These are phyloP conservation scores for Phialemonium atrogriseum DNA, from an alignment of 2,329 filamentous ascomycete genomes.

Conservation along the genomic window DNA sequence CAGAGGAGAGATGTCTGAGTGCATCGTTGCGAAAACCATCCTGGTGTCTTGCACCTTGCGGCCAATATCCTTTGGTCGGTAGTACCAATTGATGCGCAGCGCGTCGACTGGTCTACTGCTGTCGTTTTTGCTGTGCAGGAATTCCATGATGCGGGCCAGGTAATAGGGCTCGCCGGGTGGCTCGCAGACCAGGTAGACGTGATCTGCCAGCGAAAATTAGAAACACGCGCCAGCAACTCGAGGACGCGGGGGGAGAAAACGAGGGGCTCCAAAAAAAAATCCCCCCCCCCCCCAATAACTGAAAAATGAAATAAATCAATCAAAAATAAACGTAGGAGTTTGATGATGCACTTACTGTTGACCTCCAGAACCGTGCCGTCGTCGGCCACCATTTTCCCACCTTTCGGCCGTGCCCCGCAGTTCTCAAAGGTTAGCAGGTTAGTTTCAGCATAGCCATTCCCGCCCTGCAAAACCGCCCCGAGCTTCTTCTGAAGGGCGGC, in stretches of 20 bases:
- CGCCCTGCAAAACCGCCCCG: conserved; percentile 13
- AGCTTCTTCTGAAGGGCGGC: conserved; percentile 18
- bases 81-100: conserved; percentile 95
- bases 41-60: conserved; percentile 87
- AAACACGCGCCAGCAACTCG: background rate
- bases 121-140: conserved; percentile 75
- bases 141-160: conserved; percentile 96
- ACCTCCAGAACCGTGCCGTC: conserved; percentile 76
- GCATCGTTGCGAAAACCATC: conserved; percentile 93
- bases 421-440: conserved; percentile 87
- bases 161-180: conserved; percentile 98
- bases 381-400: conserved; percentile 77
- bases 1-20: conserved; percentile 90
- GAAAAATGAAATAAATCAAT: conserved; percentile 1
- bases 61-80: conserved; percentile 90
- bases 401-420: conserved; percentile 57
- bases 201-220: conserved; percentile 32
- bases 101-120: conserved; percentile 68
- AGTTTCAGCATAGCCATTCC: conserved; percentile 47
- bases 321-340: conserved; percentile 1
- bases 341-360: conserved; percentile 61
- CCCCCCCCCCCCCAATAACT: conserved; percentile 1
- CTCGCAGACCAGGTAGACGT: conserved; percentile 95
- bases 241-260: background rate
- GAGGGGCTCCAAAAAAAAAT: conserved; percentile 2